A percentile compares a stretch with the other conserved stretches of the same genome.
Conservation (phyloP, 2,329 filamentous ascomycete genomes). For the Cryphonectria nitschkei region DNA sequence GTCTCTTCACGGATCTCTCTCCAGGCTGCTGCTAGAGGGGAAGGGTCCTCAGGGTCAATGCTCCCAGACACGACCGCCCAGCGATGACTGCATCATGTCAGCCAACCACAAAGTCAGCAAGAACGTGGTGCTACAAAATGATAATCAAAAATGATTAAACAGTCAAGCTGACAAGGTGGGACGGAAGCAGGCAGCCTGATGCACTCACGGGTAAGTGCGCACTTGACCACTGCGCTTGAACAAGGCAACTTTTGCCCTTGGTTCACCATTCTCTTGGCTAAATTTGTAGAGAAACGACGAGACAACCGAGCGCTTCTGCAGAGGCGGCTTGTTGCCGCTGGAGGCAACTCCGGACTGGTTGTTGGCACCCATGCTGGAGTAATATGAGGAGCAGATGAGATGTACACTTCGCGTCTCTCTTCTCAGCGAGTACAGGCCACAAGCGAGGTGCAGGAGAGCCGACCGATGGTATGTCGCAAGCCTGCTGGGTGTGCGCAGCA, state of each 20-base stretch:
- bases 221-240: conserved; percentile 65
- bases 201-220: conserved; percentile 60
- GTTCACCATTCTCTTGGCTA: conserved; percentile 38
- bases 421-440: not conserved
- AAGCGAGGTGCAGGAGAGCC: not conserved
- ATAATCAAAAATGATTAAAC: no score
- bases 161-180: not conserved
- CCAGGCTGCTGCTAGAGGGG: conserved; percentile 60
- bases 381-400: conserved; percentile 1
- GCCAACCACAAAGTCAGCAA: not conserved
- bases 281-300: conserved; percentile 56
- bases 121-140: not conserved
- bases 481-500: not conserved
- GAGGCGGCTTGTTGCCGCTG: conserved; percentile 22
- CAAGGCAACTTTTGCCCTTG: conserved; percentile 56
- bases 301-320: conserved; percentile 48
- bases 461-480: not conserved
- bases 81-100: conserved; percentile 48
- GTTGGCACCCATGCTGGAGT: conserved; percentile 29
- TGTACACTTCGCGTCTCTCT: not conserved
- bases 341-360: not conserved
- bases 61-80: conserved; percentile 66
- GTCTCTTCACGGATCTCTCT: conserved; percentile 68
- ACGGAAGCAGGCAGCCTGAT: conserved; percentile 2
- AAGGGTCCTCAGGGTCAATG: conserved; percentile 57